These are phyloP conservation scores for Forsythia suspensa DNA, from an alignment of 257 asterid species.

Conservation along the genomic window DNA sequence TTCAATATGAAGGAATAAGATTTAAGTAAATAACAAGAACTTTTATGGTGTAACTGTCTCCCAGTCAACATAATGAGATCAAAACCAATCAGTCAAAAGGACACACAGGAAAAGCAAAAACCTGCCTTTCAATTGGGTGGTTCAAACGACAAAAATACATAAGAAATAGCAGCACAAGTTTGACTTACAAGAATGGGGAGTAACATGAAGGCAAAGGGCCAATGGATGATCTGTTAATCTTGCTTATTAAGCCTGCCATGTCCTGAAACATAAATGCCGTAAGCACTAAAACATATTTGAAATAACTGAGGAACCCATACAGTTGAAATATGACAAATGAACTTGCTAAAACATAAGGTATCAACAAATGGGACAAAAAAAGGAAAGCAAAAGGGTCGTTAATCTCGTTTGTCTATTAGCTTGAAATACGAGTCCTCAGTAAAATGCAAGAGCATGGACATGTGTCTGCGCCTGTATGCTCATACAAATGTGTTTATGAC, in stretches of 20 bases:
- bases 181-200: constrained; percentile 88
- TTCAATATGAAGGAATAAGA: too few species aligned
- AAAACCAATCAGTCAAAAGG: background rate
- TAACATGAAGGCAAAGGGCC: constrained; percentile 98
- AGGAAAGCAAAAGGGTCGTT: too few species aligned
- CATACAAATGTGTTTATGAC: background rate
- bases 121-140: background rate
- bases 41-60: background rate
- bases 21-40: background rate
- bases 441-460: background rate
- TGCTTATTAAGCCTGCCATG: constrained; percentile 98
- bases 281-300: constrained; percentile 5
- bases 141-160: background rate
- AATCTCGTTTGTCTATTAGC: background rate
- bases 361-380: background rate
- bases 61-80: background rate
- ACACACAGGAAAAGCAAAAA: background rate
- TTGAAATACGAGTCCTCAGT: background rate
- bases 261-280: constrained; percentile 58
- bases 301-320: background rate
- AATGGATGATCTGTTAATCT: constrained; percentile 89
- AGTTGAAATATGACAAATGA: background rate
- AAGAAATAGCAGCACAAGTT: constrained; percentile 4
- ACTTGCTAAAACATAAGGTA: background rate
- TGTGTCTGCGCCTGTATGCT: background rate